Evolutionary conservation across 257 asterid genomes (phyloP).

Genomic region (Lantana camara): DNA sequence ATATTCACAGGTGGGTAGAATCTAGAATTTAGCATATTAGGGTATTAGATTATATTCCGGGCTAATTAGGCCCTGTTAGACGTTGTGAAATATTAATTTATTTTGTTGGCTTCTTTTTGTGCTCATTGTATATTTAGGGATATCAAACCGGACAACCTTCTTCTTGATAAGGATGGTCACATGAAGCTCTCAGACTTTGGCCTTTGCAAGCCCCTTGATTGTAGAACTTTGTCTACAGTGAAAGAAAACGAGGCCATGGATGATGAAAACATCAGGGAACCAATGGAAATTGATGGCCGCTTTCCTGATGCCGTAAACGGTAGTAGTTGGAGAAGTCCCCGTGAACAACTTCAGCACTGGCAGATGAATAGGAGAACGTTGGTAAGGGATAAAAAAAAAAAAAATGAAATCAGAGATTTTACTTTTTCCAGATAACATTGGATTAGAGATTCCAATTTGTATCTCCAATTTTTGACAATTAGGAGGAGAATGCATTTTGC

Average conservation of each 20-base stretch:
- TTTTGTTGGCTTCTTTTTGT: constrained; percentile 21
- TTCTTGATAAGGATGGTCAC: constrained; percentile 90
- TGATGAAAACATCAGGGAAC: constrained; percentile 53
- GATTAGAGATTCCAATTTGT: background rate
- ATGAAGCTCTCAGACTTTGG: constrained; percentile 98
- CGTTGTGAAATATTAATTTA: constrained; percentile 12
- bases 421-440: background rate
- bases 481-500: background rate
- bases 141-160: constrained; percentile 97
- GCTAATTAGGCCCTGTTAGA: constrained; percentile 2
- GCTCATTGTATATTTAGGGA: constrained; percentile 55
- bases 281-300: constrained; percentile 56
- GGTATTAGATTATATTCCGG: constrained; percentile 4
- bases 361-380: constrained; percentile 80
- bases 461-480: constrained; percentile 3
- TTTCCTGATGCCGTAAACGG: constrained; percentile 55
- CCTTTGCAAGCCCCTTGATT: constrained; percentile 97
- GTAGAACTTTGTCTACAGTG: constrained; percentile 66
- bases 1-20: constrained; percentile 80
- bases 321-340: constrained; percentile 75
- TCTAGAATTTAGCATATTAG: constrained; percentile 17
- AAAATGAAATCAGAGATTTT: constrained; percentile 3
- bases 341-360: constrained; percentile 91
- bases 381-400: constrained; percentile 48
- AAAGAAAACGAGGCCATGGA: constrained; percentile 71